Conservation (phyloP, 192 early-diverging fungal genomes). For the Rhizophagus prolifer region DNA sequence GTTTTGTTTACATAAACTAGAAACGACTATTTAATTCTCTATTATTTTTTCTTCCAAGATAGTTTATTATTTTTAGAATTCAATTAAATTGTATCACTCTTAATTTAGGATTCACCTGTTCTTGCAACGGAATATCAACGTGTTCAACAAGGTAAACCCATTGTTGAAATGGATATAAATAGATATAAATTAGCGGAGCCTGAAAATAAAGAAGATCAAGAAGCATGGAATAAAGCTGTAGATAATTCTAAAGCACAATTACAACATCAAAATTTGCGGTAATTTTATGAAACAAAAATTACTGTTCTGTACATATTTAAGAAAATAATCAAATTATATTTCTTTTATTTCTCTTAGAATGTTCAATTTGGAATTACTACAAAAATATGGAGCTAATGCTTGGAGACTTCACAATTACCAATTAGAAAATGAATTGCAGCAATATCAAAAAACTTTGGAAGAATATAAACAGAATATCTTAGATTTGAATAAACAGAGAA, state of each 20-base stretch:
- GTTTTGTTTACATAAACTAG: neutral
- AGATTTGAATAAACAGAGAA: conserved; percentile 52
- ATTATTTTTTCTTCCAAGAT: too few species aligned
- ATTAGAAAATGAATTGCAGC: conserved; percentile 41
- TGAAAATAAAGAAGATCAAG: conserved; percentile 38
- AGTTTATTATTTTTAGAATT: too few species aligned
- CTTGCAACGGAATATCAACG: conserved; percentile 36
- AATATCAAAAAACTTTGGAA: conserved; percentile 44
- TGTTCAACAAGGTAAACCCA: conserved; percentile 44
- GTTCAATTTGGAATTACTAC: conserved; percentile 51
- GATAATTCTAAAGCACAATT: conserved; percentile 55
- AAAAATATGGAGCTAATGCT: conserved; percentile 56
- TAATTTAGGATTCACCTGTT: conserved; percentile 21
- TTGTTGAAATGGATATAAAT: conserved; percentile 43
- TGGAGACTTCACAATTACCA: conserved; percentile 62
- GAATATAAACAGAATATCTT: conserved; percentile 42
- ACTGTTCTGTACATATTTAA: conserved; percentile 13
- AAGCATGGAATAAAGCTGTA: conserved; percentile 44
- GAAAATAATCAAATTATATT: neutral
- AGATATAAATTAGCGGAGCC: conserved; percentile 52
- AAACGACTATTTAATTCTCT: neutral
- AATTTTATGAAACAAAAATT: conserved; percentile 30
- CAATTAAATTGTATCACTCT: neutral
- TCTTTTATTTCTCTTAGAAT: conserved; percentile 26
- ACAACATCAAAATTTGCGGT: conserved; percentile 51